Conservation (phyloP, 129 eudicot genomes). For the Oenanthe sinensis region DNA sequence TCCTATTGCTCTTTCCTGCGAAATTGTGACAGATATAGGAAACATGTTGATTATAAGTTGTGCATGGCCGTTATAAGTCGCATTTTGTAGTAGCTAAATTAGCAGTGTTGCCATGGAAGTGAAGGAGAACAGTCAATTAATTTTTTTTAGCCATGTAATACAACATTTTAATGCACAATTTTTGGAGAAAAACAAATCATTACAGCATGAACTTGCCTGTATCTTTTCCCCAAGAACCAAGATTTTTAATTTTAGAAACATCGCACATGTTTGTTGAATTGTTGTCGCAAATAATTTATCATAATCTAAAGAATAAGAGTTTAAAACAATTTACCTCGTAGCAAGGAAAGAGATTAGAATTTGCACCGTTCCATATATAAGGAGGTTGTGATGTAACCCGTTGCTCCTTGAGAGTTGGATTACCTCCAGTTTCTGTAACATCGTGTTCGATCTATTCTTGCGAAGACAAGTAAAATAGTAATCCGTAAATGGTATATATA, state of each 20-base stretch:
- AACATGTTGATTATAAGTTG: not conserved
- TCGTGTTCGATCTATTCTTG: conserved; percentile 35
- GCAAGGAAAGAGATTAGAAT: conserved; percentile 31
- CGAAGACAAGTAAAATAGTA: conserved; percentile 1
- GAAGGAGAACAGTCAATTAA: too few relatives aligned
- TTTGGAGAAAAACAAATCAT: too few relatives aligned
- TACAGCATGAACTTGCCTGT: too few relatives aligned
- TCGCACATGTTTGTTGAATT: not conserved
- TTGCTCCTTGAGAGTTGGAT: conserved; percentile 28
- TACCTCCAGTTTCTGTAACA: conserved; percentile 21
- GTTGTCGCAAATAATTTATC: not conserved
- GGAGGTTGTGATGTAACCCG: conserved; percentile 35
- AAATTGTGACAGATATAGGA: not conserved
- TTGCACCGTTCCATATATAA: conserved; percentile 25
- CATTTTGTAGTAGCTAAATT: too few relatives aligned
- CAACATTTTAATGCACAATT: too few relatives aligned
- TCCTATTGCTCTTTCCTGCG: conserved; percentile 37
- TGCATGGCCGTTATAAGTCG: not conserved
- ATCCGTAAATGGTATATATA: conserved; percentile 7
- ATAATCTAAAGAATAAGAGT: not conserved
- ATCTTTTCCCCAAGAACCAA: not conserved
- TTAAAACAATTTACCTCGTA: conserved; percentile 32
- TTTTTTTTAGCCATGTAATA: too few relatives aligned
- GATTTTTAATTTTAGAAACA: not conserved
- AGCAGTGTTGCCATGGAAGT: too few relatives aligned